phyloP scores from a whole-genome alignment of 331 rosid genomes.

The Stylosanthes scabra region DNA sequence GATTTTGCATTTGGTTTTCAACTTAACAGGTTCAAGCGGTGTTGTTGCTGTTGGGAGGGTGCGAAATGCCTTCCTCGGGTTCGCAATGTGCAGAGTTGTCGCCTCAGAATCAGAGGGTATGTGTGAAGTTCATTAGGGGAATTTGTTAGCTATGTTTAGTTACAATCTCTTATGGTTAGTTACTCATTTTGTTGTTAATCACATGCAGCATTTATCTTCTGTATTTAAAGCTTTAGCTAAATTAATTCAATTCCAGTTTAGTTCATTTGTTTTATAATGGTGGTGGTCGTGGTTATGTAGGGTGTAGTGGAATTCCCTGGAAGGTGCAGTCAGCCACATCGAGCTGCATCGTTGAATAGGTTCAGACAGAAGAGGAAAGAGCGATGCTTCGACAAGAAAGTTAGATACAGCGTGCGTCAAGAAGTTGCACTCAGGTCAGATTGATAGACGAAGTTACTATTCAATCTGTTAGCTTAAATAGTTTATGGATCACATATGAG shows the following conservation, averaged over 20 bases:
- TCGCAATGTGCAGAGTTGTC: slow-evolving; percentile 60
- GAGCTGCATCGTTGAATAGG: slow-evolving; percentile 83
- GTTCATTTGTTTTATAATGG: too few species aligned
- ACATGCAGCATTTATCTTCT: too few species aligned
- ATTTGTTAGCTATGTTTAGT: neutral
- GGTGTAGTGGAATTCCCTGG: slow-evolving; percentile 57
- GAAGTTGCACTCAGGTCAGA: slow-evolving; percentile 93
- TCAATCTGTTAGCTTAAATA: neutral
- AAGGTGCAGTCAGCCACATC: slow-evolving; percentile 76
- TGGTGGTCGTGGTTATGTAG: slow-evolving; percentile 45
- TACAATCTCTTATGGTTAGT: slow-evolving; percentile 21
- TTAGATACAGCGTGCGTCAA: slow-evolving; percentile 90
- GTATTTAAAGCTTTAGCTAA: too few species aligned
- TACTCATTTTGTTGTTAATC: neutral
- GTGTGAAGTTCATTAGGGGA: neutral
- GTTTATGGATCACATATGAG: neutral
- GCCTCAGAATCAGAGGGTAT: slow-evolving; percentile 72
- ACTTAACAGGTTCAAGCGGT: slow-evolving; percentile 83
- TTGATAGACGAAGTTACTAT: neutral
- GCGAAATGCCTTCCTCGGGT: slow-evolving; percentile 62
- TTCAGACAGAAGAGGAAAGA: slow-evolving; percentile 95
- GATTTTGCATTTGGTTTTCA: slow-evolving; percentile 13
- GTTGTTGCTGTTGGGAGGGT: slow-evolving; percentile 80
- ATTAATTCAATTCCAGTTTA: too few species aligned
- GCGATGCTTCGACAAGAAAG: slow-evolving; percentile 94